Conservation (phyloP, 495 filamentous ascomycete genomes). For the Daldinia decipiens region DNA sequence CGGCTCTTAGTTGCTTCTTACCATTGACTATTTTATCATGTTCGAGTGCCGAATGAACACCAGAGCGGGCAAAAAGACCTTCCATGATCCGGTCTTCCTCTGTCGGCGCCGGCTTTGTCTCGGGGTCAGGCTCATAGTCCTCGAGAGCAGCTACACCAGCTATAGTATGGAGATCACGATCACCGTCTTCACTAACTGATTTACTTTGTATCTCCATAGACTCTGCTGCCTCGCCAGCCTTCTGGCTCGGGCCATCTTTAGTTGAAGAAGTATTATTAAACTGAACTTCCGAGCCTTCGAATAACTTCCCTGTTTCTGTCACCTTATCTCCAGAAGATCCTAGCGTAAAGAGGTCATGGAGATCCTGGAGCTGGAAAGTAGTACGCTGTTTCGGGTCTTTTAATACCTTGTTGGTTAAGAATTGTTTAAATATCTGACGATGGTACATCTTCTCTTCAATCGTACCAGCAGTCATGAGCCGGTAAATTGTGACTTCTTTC, state of each 20-base stretch:
- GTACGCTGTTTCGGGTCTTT: slow-evolving; percentile 90
- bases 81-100: slow-evolving; percentile 79
- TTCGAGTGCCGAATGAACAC: slow-evolving; percentile 84
- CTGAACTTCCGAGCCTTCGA: slow-evolving; percentile 82
- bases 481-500: slow-evolving; percentile 90
- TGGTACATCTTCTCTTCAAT: slow-evolving; percentile 99
- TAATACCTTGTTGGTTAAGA: slow-evolving; percentile 92
- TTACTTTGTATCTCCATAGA: slow-evolving; percentile 38
- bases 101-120: slow-evolving; percentile 44
- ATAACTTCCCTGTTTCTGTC: slow-evolving; percentile 86
- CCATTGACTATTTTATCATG: slow-evolving; percentile 86
- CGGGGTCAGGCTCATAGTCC: slow-evolving; percentile 51
- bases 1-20: slow-evolving; percentile 69
- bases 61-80: slow-evolving; percentile 83
- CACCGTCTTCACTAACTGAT: slow-evolving; percentile 48
- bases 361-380: slow-evolving; percentile 82
- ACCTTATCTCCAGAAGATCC: slow-evolving; percentile 71
- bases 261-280: slow-evolving; percentile 57
- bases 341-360: slow-evolving; percentile 91
- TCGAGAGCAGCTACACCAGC: slow-evolving; percentile 54
- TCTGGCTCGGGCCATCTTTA: slow-evolving; percentile 49
- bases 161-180: slow-evolving; percentile 47
- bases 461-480: slow-evolving; percentile 94
- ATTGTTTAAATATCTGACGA: slow-evolving; percentile 97
- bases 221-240: slow-evolving; percentile 9